Evolutionary conservation across 805 yeast species (phyloP).

Genomic region (Priceomyces haplophilus): DNA sequence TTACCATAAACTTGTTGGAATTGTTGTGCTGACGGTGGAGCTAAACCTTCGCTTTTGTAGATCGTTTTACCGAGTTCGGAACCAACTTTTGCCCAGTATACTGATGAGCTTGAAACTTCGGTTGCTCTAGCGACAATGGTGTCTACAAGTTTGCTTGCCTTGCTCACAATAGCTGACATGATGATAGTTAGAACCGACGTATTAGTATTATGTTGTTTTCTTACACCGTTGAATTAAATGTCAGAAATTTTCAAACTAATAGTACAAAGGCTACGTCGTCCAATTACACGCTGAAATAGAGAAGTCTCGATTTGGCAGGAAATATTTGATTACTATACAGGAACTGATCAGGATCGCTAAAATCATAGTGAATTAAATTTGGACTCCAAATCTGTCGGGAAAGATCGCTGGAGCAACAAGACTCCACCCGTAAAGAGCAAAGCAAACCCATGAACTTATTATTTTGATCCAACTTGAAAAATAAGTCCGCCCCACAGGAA

Average conservation of each 20-base stretch:
- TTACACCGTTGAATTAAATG: background rate
- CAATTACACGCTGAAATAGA: constrained; percentile 12
- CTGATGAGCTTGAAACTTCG: constrained; percentile 48
- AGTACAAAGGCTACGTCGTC: constrained; percentile 8
- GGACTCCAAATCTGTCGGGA: constrained; percentile 77
- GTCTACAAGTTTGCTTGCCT: constrained; percentile 40
- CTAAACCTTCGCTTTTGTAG: constrained; percentile 86
- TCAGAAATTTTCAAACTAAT: constrained; percentile 4
- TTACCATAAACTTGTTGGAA: constrained; percentile 69
- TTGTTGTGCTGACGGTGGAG: constrained; percentile 81
- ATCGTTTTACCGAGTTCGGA: constrained; percentile 70
- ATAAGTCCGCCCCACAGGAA: constrained; percentile 96
- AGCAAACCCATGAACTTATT: constrained; percentile 89
- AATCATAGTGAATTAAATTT: constrained; percentile 10
- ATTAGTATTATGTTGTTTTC: background rate
- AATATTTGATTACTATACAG: background rate
- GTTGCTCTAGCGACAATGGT: constrained; percentile 34
- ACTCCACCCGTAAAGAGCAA: constrained; percentile 83
- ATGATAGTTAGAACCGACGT: constrained; percentile 1
- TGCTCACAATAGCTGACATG: constrained; percentile 44
- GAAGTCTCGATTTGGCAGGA: constrained; percentile 2
- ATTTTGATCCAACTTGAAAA: constrained; percentile 95
- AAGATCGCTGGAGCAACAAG: constrained; percentile 83
- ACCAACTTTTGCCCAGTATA: constrained; percentile 77
- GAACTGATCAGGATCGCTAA: background rate